These are phyloP conservation scores for Fusarium oxysporum DNA, from an alignment of 2,329 filamentous ascomycete genomes.

Conservation along the genomic window DNA sequence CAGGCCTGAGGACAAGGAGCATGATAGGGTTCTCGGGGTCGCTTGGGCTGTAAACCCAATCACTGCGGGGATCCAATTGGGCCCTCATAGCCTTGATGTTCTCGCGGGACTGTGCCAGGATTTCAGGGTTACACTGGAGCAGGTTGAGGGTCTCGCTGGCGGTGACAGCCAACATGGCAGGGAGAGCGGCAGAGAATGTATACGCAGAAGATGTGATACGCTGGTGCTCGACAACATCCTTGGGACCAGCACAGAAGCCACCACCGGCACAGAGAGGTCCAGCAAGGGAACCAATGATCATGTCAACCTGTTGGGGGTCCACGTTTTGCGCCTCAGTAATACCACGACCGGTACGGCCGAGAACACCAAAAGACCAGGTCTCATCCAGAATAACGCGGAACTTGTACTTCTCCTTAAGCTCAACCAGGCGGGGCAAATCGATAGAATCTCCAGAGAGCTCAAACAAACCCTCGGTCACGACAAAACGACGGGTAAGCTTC, in stretches of 20 bases:
- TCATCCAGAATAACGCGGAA: slow-evolving; percentile 98
- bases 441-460: slow-evolving; percentile 89
- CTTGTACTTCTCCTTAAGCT: slow-evolving; percentile 95
- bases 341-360: slow-evolving; percentile 90
- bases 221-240: slow-evolving; percentile 95
- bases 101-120: slow-evolving; percentile 82
- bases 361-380: slow-evolving; percentile 95
- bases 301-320: slow-evolving; percentile 91
- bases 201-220: slow-evolving; percentile 93
- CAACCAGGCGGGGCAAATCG: slow-evolving; percentile 88
- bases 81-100: slow-evolving; percentile 87
- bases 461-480: slow-evolving; percentile 95
- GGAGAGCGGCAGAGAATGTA: slow-evolving; percentile 94
- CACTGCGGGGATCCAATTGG: slow-evolving; percentile 91
- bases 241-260: slow-evolving; percentile 92
- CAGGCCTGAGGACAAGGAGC: slow-evolving; percentile 84
- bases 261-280: slow-evolving; percentile 92
- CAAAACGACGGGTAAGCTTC: slow-evolving; percentile 90
- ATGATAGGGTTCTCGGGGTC: slow-evolving; percentile 87
- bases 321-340: slow-evolving; percentile 97
- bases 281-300: slow-evolving; percentile 94
- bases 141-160: slow-evolving; percentile 90
- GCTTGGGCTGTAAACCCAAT: slow-evolving; percentile 90
- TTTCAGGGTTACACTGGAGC: slow-evolving; percentile 87
- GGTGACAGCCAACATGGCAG: slow-evolving; percentile 94